Evolutionary conservation across 2,329 filamentous ascomycete genomes (phyloP).

Genomic region (Capronia epimyces): DNA sequence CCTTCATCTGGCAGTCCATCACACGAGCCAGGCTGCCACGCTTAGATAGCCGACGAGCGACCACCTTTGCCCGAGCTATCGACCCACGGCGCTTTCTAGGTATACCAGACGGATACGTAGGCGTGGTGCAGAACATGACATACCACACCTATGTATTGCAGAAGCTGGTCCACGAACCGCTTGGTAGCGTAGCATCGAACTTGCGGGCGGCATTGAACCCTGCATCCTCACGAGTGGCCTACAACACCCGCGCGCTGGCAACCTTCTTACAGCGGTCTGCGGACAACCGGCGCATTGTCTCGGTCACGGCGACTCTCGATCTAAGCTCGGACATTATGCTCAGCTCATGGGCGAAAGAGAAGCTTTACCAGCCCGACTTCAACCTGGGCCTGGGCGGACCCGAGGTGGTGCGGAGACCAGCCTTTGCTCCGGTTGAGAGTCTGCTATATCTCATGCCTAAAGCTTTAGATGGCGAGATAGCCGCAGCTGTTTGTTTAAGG

Average conservation of each 20-base stretch:
- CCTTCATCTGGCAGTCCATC: constrained; percentile 48
- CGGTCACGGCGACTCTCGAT: constrained; percentile 37
- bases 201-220: constrained; percentile 41
- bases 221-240: constrained; percentile 33
- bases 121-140: constrained; percentile 46
- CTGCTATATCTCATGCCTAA: constrained; percentile 50
- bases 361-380: constrained; percentile 47
- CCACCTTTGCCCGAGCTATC: constrained; percentile 46
- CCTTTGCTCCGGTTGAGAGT: constrained; percentile 44
- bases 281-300: constrained; percentile 35
- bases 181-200: constrained; percentile 37
- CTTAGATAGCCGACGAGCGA: constrained; percentile 27
- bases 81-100: constrained; percentile 44
- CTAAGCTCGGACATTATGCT: constrained; percentile 45
- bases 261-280: constrained; percentile 36
- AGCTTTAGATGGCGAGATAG: constrained; percentile 41
- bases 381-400: constrained; percentile 44
- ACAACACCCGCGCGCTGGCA: constrained; percentile 39
- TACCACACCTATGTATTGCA: constrained; percentile 35
- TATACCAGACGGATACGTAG: constrained; percentile 45
- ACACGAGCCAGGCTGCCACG: constrained; percentile 40
- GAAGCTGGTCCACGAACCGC: constrained; percentile 31
- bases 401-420: constrained; percentile 45
- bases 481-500: constrained; percentile 43
- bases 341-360: constrained; percentile 51